A percentile compares a stretch with the other conserved stretches of the same genome.
phyloP scores from a whole-genome alignment of 1,284 basidiomycete species.

The Phaffia rhodozyma region DNA sequence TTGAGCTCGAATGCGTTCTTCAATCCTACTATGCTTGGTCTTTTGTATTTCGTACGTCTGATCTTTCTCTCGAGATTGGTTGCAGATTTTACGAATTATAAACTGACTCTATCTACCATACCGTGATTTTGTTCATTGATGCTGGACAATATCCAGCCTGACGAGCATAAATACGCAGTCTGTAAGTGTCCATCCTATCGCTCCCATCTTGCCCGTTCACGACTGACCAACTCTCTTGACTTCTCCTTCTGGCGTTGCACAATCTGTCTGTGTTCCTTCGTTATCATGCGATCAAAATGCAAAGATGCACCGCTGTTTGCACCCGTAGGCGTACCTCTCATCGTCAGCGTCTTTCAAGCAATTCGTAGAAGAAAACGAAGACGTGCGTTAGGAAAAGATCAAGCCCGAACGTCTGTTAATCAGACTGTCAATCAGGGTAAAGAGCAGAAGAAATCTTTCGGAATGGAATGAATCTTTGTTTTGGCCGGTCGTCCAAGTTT shows the following conservation, averaged over 20 bases:
- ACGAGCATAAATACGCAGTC: conserved; percentile 88
- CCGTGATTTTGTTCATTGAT: conserved; percentile 35
- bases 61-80: not conserved
- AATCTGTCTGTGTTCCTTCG: no score
- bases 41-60: conserved; percentile 68
- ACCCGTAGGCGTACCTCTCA: conserved; percentile 66
- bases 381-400: no score
- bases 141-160: conserved; percentile 44
- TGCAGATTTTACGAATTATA: not conserved
- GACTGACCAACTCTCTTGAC: no score
- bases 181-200: not conserved
- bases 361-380: not conserved
- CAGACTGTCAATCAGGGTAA: no score
- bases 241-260: no score
- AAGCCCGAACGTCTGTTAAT: no score
- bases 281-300: no score
- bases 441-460: no score
- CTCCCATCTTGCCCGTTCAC: no score
- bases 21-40: conserved; percentile 86
- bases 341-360: conserved; percentile 37
- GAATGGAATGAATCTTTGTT: no score
- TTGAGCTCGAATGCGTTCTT: conserved; percentile 86
- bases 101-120: not conserved
- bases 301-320: conserved; percentile 78
- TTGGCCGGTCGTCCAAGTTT: no score